Evolutionary conservation across 2,329 filamentous ascomycete genomes (phyloP), one percentile per base, ranked within the genome.

Genomic region (Penicillium crustosum): DNA sequence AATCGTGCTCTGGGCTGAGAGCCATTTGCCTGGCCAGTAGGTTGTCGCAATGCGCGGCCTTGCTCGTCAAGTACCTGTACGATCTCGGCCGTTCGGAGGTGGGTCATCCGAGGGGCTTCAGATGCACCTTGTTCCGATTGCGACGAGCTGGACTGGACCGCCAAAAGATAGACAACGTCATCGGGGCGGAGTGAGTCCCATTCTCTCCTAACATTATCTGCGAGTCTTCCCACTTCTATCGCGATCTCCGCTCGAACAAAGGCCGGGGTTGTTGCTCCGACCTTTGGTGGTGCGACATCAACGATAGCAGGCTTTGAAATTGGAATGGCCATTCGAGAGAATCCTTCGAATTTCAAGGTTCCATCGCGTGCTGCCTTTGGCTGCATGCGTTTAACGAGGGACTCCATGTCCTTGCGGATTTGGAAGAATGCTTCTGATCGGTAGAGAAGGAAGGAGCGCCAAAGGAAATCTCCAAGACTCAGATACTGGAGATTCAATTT

Each of bases 401-500:
- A 85, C 71, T 96, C 91, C 57, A 99, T 86, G 71, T 99, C 91
- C 69, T 92, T 93, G 45, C 92, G 86, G 59, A 99, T 93, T 59
- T 91, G 90, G 73, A 95, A 97, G 72, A 97, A 97, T 0, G 93
- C 85, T 74, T 99, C 94, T 58, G 88, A 90, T 41, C 93, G 87
- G 72, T 96, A 94, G 9, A 99, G 80, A 15, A 95, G 83, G 68
- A 97, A 88, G 0, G 93, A 92, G 61, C 95, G 86, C 92, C 93
- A 99, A n/a, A 99, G 78, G 67, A 99, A 99, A 74, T 99, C 94
- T 3, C 92, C 92, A 50, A 96, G 86, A 3, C 93, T 96, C 15
- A 99, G 81, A 74, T 99, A 99, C 70, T 99, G 94, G 29, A 99
- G 79, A 67, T 97, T 99, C 45, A 97, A 78, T 73, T 99, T 99